Conservation (phyloP, 225 moss, liverwort and hornwort genomes). For the Physcomitrium patens region DNA sequence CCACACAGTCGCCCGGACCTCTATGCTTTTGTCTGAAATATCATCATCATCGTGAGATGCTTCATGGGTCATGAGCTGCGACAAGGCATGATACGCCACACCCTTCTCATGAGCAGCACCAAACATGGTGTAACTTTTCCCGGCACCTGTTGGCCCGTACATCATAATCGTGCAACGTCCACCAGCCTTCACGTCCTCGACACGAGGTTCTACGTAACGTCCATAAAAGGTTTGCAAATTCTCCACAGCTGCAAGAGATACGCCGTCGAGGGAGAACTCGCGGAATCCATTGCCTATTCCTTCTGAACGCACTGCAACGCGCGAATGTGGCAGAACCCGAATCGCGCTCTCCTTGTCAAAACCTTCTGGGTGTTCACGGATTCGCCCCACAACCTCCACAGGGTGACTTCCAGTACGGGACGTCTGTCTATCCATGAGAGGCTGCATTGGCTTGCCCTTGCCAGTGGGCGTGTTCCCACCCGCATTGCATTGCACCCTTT, state of each 20-base stretch:
- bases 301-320: conserved; percentile 60
- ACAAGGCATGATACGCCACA: conserved; percentile 80
- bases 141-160: conserved; percentile 95
- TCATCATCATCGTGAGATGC: not conserved
- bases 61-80: conserved; percentile 75
- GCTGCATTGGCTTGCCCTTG: not conserved
- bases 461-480: not conserved
- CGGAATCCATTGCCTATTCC: conserved; percentile 63
- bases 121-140: conserved; percentile 97
- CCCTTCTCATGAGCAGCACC: conserved; percentile 80
- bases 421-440: conserved; percentile 10
- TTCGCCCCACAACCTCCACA: conserved; percentile 91
- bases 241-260: conserved; percentile 78
- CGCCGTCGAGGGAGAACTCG: conserved; percentile 88
- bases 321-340: conserved; percentile 56
- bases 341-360: conserved; percentile 74
- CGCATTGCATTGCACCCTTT: not conserved
- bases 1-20: conserved; percentile 86
- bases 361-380: conserved; percentile 88
- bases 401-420: conserved; percentile 61
- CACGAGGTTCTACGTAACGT: conserved; percentile 79
- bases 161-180: conserved; percentile 94
- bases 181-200: conserved; percentile 87
- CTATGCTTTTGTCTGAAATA: conserved; percentile 47
- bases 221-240: conserved; percentile 71